Evolutionary conservation across 2,329 filamentous ascomycete genomes (phyloP).

Genomic region (Trichoderma hamatum): DNA sequence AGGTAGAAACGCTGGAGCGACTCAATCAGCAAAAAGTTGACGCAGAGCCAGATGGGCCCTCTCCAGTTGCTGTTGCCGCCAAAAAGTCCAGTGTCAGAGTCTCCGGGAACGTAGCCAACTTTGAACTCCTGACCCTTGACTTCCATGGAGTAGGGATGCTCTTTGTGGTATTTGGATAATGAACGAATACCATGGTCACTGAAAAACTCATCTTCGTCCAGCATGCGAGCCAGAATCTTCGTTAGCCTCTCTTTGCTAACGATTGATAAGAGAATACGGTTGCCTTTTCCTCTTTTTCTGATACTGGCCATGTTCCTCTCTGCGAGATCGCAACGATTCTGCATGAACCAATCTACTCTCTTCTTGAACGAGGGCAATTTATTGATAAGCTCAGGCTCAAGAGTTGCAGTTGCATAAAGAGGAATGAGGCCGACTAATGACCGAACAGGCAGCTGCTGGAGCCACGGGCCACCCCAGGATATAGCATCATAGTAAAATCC

Average conservation of each 20-base stretch:
- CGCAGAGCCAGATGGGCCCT: conserved; percentile 92
- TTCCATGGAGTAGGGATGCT: conserved; percentile 91
- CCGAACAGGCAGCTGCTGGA: conserved; percentile 86
- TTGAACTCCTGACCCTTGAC: conserved; percentile 89
- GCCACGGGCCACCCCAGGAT: conserved; percentile 91
- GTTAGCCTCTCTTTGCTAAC: conserved; percentile 91
- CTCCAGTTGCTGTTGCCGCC: conserved; percentile 98
- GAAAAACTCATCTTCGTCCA: conserved; percentile 92
- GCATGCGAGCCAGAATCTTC: conserved; percentile 87
- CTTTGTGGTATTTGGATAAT: conserved; percentile 86
- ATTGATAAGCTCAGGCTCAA: conserved; percentile 92
- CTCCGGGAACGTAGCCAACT: conserved; percentile 89
- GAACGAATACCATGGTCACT: conserved; percentile 89
- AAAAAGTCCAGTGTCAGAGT: conserved; percentile 93
- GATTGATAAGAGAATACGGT: conserved; percentile 83
- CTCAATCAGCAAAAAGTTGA: conserved; percentile 93
- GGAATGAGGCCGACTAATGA: conserved; percentile 94
- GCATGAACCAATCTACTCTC: conserved; percentile 90
- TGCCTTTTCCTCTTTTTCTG: conserved; percentile 83
- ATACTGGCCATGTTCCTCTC: conserved; percentile 96
- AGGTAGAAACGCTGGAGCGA: conserved; percentile 94
- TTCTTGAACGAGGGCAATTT: conserved; percentile 92
- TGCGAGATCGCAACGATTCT: conserved; percentile 82
- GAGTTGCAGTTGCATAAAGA: conserved; percentile 85
- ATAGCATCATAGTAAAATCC: conserved; percentile 99